Conservation (phyloP, 306 rosid species). For the Astragalus membranaceus region DNA sequence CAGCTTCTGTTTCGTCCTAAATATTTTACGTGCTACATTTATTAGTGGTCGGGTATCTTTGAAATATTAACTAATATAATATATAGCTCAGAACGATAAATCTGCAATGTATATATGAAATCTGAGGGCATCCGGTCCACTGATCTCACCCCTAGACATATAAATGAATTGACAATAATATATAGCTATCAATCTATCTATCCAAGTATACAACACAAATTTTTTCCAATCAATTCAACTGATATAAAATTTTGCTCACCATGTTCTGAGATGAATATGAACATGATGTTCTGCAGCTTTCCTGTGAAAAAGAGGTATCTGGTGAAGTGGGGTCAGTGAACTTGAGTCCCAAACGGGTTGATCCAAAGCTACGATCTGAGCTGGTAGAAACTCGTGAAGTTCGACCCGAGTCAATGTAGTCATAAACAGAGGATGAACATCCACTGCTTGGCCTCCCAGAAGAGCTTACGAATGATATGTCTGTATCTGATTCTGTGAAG, state of each 20-base stretch:
- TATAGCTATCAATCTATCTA: not conserved
- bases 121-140: not conserved
- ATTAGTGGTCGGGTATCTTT: not conserved
- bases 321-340: conserved; percentile 26
- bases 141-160: not conserved
- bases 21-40: not conserved
- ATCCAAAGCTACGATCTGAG: conserved; percentile 60
- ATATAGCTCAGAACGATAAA: no score
- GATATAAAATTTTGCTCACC: conserved; percentile 30
- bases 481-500: conserved; percentile 58
- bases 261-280: conserved; percentile 58
- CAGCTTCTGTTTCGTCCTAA: conserved; percentile 79
- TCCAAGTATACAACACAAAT: not conserved
- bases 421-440: conserved; percentile 48
- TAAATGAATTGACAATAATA: not conserved
- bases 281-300: conserved; percentile 42
- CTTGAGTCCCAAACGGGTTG: conserved; percentile 24
- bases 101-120: no score
- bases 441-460: conserved; percentile 76
- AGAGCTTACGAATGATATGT: conserved; percentile 81
- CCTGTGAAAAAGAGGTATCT: conserved; percentile 47
- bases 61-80: not conserved
- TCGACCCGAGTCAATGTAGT: conserved; percentile 42
- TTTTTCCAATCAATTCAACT: no score
- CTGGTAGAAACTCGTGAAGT: conserved; percentile 56